phyloP scores from a whole-genome alignment of 176 grass and related monocot species.

The Oryza meridionalis region DNA sequence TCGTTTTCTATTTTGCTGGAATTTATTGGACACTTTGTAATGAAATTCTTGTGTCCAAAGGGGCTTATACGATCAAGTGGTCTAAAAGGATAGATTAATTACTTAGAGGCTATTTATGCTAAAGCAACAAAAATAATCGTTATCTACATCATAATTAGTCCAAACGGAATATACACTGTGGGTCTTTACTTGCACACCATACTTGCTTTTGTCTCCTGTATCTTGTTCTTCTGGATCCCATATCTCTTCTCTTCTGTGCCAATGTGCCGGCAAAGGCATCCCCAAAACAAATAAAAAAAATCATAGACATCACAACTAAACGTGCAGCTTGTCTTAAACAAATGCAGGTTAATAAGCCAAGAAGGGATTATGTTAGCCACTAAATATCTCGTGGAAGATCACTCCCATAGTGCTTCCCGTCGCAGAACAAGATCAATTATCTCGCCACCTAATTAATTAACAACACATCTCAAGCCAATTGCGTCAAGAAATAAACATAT shows the following conservation, averaged over 20 bases:
- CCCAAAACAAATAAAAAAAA: not conserved
- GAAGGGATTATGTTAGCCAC: slow-evolving; percentile 1
- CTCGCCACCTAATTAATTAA: slow-evolving; percentile 9
- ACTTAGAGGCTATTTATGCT: not conserved
- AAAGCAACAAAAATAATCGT: not conserved
- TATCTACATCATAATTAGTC: not conserved
- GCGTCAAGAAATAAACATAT: slow-evolving; percentile 1
- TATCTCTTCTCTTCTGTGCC: slow-evolving; percentile 39
- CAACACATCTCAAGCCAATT: slow-evolving; percentile 12
- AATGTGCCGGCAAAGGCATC: slow-evolving; percentile 13
- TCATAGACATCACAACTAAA: not conserved
- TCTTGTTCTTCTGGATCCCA: slow-evolving; percentile 6
- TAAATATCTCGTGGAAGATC: slow-evolving; percentile 29
- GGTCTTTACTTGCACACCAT: slow-evolving; percentile 40
- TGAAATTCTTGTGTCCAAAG: not conserved
- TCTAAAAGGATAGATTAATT: not conserved
- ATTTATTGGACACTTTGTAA: not conserved
- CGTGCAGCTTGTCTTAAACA: not conserved
- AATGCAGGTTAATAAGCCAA: not conserved
- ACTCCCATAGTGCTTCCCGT: not conserved
- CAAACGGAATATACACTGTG: not conserved
- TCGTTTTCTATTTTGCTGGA: not conserved
- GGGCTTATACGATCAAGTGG: not conserved
- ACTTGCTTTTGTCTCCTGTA: not conserved
- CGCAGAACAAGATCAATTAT: not conserved